Conservation (phyloP, 2,329 filamentous ascomycete species). For the Diplodia intermedia region DNA sequence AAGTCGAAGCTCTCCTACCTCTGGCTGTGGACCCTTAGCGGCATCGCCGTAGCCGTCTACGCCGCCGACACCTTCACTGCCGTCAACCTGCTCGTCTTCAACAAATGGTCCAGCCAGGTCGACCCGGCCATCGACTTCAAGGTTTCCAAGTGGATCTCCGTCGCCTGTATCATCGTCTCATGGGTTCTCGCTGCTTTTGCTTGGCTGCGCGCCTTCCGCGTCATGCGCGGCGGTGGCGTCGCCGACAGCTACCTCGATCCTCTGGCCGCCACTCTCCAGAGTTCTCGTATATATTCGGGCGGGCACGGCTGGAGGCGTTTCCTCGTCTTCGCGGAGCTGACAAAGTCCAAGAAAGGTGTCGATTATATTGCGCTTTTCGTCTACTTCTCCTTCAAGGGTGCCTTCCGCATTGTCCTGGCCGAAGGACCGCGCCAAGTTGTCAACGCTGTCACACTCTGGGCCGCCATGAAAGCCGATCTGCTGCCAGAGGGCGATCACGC, state of each 20-base stretch:
- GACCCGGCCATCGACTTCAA: slow-evolving; percentile 77
- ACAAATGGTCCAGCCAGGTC: slow-evolving; percentile 86
- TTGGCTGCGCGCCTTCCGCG: slow-evolving; percentile 77
- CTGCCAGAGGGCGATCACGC: slow-evolving; percentile 65
- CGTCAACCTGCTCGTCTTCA: slow-evolving; percentile 86
- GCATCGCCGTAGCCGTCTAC: slow-evolving; percentile 84
- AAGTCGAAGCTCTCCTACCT: slow-evolving; percentile 79
- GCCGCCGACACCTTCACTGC: slow-evolving; percentile 91
- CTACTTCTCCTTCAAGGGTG: slow-evolving; percentile 81
- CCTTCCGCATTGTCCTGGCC: slow-evolving; percentile 86
- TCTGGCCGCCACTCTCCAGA: slow-evolving; percentile 83
- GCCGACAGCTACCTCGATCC: slow-evolving; percentile 91
- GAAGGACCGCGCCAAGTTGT: slow-evolving; percentile 91
- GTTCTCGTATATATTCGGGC: slow-evolving; percentile 71
- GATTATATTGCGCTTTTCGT: slow-evolving; percentile 92
- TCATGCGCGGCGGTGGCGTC: slow-evolving; percentile 84
- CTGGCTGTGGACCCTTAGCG: slow-evolving; percentile 80
- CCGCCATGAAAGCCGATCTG: slow-evolving; percentile 78
- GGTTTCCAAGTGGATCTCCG: slow-evolving; percentile 94
- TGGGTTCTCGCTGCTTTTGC: slow-evolving; percentile 82
- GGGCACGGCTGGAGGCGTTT: slow-evolving; percentile 87
- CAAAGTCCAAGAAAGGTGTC: slow-evolving; percentile 87
- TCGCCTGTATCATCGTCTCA: slow-evolving; percentile 87
- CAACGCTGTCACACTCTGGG: slow-evolving; percentile 87
- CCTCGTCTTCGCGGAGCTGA: slow-evolving; percentile 88